Evolutionary conservation across 495 filamentous ascomycete genomes (phyloP), one percentile per base, ranked within the genome.

Genomic region (Aspergillus nidulans): DNA sequence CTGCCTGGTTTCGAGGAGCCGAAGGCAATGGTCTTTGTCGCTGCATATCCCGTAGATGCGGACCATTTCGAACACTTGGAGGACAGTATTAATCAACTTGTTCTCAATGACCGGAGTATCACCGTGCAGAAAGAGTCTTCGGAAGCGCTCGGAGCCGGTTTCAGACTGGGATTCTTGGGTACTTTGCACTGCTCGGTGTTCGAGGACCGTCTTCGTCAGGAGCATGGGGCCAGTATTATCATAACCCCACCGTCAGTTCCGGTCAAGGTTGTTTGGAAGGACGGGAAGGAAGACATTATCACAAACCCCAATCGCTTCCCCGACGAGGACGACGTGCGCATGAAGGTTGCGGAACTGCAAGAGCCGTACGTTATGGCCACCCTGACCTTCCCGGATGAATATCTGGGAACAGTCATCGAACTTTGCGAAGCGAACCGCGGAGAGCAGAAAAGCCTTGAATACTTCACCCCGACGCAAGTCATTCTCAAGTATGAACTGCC

Each of bases 11-110:
- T 98, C 57, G 94, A 96, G 70, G 95, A 98, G 65, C 94, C 94
- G 6, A 95, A 98, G 69, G 86, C 92, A 2, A 98, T 98, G 94
- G 94, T 97, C 20, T 98, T 97, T 64, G 94, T 98, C 10, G 91
- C 92, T 5, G 94, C 95, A 0, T 98, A 95, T 60, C 94, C 94
- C 1, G 85, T 89, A 0, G 92, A 98, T 68, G 91, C 95, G 55
- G 75, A 84, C 64, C 87, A 94, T 68, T 92, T 95, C 63, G 80
- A 78, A 55, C 89, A 92, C 64, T 74, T 98, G 10, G 90, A 95
- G 58, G 94, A 98, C 66, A 95, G 90, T 63, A 95, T 98, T 64
- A 87, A 91, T 47, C 94, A 97, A 66, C 79, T 97, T 23, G 84
- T 92, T 16, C 81, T 97, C 53, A 98, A 98, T 66, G 94, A 98